Evolutionary conservation across 2,329 filamentous ascomycete species (phyloP).

Genomic region (Chaetomiaceae sp.): DNA sequence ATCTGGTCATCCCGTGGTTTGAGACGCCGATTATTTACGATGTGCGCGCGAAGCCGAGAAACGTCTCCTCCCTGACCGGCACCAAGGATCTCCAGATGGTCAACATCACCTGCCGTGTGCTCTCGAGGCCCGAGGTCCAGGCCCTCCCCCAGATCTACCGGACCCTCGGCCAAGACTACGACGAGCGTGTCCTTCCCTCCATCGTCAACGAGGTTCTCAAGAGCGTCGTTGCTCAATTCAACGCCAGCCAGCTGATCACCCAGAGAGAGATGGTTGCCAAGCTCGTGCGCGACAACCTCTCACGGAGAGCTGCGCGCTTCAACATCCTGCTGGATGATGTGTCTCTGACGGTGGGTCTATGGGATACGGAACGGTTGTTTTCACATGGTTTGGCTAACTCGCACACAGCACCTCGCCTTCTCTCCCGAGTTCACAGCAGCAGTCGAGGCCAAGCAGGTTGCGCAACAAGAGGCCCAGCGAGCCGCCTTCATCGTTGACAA

Average conservation of each 20-base stretch:
- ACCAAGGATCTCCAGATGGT: conserved; percentile 99
- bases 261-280: conserved; percentile 95
- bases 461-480: conserved; percentile 89
- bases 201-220: conserved; percentile 99
- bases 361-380: no score
- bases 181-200: conserved; percentile 91
- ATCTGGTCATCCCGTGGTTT: conserved; percentile 92
- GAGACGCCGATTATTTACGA: conserved; percentile 97
- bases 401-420: conserved; percentile 60
- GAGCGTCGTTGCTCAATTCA: conserved; percentile 98
- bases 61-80: conserved; percentile 92
- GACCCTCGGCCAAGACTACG: conserved; percentile 91
- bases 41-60: conserved; percentile 94
- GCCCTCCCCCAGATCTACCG: conserved; percentile 95
- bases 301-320: conserved; percentile 85
- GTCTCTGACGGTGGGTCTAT: conserved; percentile 70
- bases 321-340: conserved; percentile 98
- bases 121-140: conserved; percentile 81
- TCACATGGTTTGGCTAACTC: conserved; percentile 24
- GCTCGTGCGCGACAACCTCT: conserved; percentile 88
- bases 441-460: conserved; percentile 69
- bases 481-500: conserved; percentile 98
- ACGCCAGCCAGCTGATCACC: conserved; percentile 95
- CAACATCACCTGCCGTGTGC: conserved; percentile 99
- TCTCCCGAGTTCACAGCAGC: conserved; percentile 70